Evolutionary conservation across 345 rosid species (phyloP), one percentile per base, ranked within the genome.

Genomic region (Aurinia saxatilis): DNA sequence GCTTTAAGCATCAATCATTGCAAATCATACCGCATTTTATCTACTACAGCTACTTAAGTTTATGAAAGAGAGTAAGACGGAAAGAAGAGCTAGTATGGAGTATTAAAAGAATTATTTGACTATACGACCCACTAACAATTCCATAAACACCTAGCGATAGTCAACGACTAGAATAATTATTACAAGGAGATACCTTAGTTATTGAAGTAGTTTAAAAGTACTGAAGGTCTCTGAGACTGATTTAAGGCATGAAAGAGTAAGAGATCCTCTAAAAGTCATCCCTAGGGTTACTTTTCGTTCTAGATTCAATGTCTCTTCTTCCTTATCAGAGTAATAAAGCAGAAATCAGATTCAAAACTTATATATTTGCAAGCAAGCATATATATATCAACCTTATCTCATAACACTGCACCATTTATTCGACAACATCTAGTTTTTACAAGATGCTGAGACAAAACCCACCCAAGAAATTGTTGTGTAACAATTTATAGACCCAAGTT

Each of bases 321-420:
- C 9, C 0, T 45, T 25, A 23, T 25, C 54, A 8, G 9, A 35
- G 54, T 35, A 44, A 17, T 21, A 23, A 16, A 23, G 47, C 30
- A 66, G 9, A 36, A 55, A 36, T n/a, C 27, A 53, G 46, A 53
- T 34, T 44, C 12, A 35, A 8, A 34, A 65, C 53, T n/a, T 40
- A 10, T 13, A 31, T 39, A 54, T n/a, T 21, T 27, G 10, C 10
- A 42, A 52, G 34, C 27, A 50, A 52, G 60, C 8, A 51, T 42
- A 19, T 10, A 51, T 42, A 19, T 10, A 65, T 65, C 25, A 44
- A 51, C 17, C 36, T 42, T 33, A 19, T 57, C 10, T 7, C 50
- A 49, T 39, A 37, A 40, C 21, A 50, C 2, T 51, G 37, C 42
- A 42, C 4, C 60, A 68, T 60, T 50, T 69, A 61, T 69, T 61